Base-by-base conservation (phyloP, 257 asterid genomes). In the Rauvolfia tetraphylla region DNA sequence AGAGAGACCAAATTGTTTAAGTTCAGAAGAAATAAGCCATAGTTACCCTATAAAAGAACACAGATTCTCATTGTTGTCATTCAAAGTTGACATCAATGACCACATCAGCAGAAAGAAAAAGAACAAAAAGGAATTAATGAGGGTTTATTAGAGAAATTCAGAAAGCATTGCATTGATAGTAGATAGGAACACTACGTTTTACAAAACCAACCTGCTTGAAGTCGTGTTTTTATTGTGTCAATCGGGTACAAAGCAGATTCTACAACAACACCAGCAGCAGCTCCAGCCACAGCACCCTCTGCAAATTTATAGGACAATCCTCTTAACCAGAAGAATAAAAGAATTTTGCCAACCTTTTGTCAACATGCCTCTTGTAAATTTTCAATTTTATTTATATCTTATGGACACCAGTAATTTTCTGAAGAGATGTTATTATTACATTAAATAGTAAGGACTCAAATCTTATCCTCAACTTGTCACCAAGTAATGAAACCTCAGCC, bases 241-340 rank as follows among this genome's bases (percentile, higher is more conserved):
- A 87, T 85, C n/a, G 93, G 96, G 77, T 90, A 90, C 42, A 90
- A 76, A 80, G 68, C 89, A 79, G 90, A 31, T 80, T 90, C 96
- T 29, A 85, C 96, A 80, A 90, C 82, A 23, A 80, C 83, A 70
- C 96, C 96, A 82, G 96, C 93, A 66, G 90, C 84, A 74, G 88
- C 93, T 77, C 96, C 96, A 23, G 91, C 88, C 53, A 90, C 72
- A 75, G 91, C 93, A 78, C 93, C 84, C 82, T 90, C 96, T 90
- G 83, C 88, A 76, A 53, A 75, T 49, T 14, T 78, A 77, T 41
- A 7, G 78, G 5, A 73, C 7, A 51, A 73, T 66, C 34, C 68
- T 68, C 68, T 71, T 58, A 48, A 76, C 15, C 34, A 57, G 67
- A 67, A 29, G 7, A 65, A 33, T 34, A 41, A 44, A 23, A 44